Evolutionary conservation across 2,329 filamentous ascomycete genomes (phyloP), one percentile per base, ranked within the genome.

Genomic region (Aspergillus ochraceoroseus): DNA sequence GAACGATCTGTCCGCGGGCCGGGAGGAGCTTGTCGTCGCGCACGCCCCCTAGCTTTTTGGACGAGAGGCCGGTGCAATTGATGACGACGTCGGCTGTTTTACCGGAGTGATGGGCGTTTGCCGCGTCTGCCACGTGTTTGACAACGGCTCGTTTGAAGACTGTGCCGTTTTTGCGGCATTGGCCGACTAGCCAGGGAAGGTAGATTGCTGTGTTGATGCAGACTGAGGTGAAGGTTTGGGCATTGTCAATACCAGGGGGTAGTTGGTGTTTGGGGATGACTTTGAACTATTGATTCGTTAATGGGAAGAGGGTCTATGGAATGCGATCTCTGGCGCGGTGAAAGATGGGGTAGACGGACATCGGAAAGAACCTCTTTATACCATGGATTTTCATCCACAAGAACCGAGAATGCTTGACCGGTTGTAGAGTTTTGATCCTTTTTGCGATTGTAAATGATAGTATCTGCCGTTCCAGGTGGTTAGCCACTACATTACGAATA

Each of bases 151-250:
- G 77, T 54, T 77, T 76, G 55, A 90, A 70, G 1, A 79, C 70
- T 5, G 85, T 83, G 18, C 87, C 85, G 41, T 80, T 77, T 53
- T 79, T 80, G 18, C 85, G 73, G 61, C 87, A 94, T 66, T 92
- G 82, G 0, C 85, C 84, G 0, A 85, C 71, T 0, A 96, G 80
- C 79, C 85, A 95, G 3, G 86, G 80, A 2, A 95, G 78, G 66
- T 95, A 96, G 43, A 95, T 67, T 28, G 85, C 79, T 0, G 86
- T 86, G 67, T 96, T 95, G 62, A 95, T 90, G 67, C 89, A 95
- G 27, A 95, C 82, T 1, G 85, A 90, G 5, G 79, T 87, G 63
- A 92, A 95, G 40, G 75, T 72, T 35, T 79, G 85, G 15, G 80
- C 88, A 7, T 82, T 83, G 45, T 87, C 82, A 38, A 82, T 76